These are phyloP conservation scores for Pichia inconspicua DNA, from an alignment of 1,139 yeast species.

Conservation along the genomic window DNA sequence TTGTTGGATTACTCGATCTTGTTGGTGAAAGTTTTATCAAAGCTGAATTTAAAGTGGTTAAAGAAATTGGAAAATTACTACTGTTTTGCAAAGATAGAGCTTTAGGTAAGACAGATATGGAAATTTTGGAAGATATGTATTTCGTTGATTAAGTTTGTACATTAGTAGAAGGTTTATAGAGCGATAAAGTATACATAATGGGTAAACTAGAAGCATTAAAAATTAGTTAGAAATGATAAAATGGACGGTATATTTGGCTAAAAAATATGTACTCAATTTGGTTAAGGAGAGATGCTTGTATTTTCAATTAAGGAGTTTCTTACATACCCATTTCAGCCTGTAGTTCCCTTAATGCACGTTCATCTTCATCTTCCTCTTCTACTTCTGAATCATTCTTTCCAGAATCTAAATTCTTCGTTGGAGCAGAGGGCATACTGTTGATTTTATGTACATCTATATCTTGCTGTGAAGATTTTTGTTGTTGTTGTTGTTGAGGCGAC, in stretches of 20 bases:
- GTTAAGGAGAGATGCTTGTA: background rate
- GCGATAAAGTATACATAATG: background rate
- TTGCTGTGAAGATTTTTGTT: background rate
- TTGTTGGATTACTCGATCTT: slow-evolving; percentile 48
- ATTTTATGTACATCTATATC: slow-evolving; percentile 6
- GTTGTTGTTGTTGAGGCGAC: slow-evolving; percentile 7
- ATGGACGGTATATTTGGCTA: background rate
- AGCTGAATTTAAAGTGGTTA: slow-evolving; percentile 54
- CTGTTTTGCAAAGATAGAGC: slow-evolving; percentile 52
- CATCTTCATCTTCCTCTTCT: slow-evolving; percentile 38
- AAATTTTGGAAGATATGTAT: slow-evolving; percentile 46
- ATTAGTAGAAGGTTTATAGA: background rate
- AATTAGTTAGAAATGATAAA: background rate
- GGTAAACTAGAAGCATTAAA: no score
- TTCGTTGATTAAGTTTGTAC: slow-evolving; percentile 4
- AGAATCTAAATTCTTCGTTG: slow-evolving; percentile 22
- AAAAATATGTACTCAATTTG: background rate
- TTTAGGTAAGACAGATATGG: slow-evolving; percentile 40
- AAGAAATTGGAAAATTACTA: slow-evolving; percentile 51
- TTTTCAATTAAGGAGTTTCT: slow-evolving; percentile 4
- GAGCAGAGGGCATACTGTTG: slow-evolving; percentile 38
- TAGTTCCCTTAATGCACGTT: slow-evolving; percentile 79
- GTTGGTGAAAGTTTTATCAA: slow-evolving; percentile 38
- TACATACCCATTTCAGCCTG: slow-evolving; percentile 87
- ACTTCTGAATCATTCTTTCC: slow-evolving; percentile 8